Base-by-base conservation (phyloP, 2,329 filamentous ascomycete genomes). In the Pyrenochaeta sp. region DNA sequence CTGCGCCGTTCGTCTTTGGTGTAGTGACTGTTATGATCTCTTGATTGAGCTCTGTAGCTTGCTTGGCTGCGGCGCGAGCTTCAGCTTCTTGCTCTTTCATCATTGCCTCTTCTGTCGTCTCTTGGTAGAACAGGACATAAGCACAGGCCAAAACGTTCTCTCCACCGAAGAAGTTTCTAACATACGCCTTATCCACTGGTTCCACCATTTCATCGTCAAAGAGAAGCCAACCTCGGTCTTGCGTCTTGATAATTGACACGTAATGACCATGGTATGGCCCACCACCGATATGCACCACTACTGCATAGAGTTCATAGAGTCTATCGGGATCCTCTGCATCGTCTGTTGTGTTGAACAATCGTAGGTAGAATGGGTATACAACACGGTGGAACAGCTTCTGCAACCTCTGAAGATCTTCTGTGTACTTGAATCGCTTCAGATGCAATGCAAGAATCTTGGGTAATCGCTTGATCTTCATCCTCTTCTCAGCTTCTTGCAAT, bases 151-250 rank as follows among this genome's bases (percentile, higher is more conserved):
- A 84, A 3, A 90, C 91, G 34, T 76, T 74, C 38, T 77, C 90
- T 67, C 96, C 94, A 11, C 94, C 94, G 61, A 99, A 99, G 74
- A 99, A 99, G 69, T 96, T 96, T 55, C 88, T 84, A 24, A 99
- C 94, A 65, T 95, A 99, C 66, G 89, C 87, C 72, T 96, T 96
- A 71, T 96, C 91, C 4, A 99, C 94, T 0, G 94, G 94, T 69
- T 99, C 94, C 4, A 99, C 94, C 84, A 97, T 91, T 74, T 99
- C 94, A 63, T 99, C 94, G 60, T 99, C 94, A 60, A 99, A 99
- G 5, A 99, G 76, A 28, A 99, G 76, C 94, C 94, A 99, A 19
- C 94, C 94, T 39, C 90, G 85, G 66, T 97, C 94, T 64, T 95
- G 87, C 0, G 94, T 97, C 74, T 99, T 99, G 77, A 99, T 92